These are phyloP conservation scores for Paspalum vaginatum DNA, from an alignment of 176 grass and related monocot genomes.

Conservation along the genomic window DNA sequence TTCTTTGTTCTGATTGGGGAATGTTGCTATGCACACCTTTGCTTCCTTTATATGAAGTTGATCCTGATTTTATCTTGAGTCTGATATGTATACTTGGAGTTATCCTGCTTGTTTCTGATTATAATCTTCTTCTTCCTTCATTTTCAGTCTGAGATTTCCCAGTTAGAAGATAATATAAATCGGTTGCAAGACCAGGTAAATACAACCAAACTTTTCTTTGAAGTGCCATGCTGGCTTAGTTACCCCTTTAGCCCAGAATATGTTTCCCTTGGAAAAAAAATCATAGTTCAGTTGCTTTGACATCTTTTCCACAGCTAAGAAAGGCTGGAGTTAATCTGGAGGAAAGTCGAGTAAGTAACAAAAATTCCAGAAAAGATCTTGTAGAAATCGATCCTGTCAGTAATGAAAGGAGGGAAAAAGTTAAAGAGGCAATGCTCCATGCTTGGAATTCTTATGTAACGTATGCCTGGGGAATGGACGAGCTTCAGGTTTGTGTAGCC, in stretches of 20 bases:
- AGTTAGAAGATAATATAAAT: constrained; percentile 64
- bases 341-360: constrained; percentile 44
- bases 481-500: constrained; percentile 82
- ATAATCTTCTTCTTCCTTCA: constrained; percentile 29
- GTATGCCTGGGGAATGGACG: constrained; percentile 95
- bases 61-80: background rate
- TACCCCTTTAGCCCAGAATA: background rate
- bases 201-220: constrained; percentile 17
- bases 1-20: background rate
- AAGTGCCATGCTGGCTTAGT: constrained; percentile 14
- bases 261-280: constrained; percentile 1
- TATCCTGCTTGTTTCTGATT: background rate
- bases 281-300: background rate
- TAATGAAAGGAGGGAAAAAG: constrained; percentile 85
- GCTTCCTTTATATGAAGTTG: background rate
- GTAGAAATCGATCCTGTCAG: constrained; percentile 75
- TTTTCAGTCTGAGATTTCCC: constrained; percentile 73
- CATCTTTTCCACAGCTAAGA: constrained; percentile 67
- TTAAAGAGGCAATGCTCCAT: constrained; percentile 94
- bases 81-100: background rate
- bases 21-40: background rate
- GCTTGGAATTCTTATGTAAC: constrained; percentile 96
- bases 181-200: constrained; percentile 89
- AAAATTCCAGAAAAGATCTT: constrained; percentile 39
- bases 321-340: constrained; percentile 56